phyloP scores from a whole-genome alignment of 169 alveolate species.

The Eimeria maxima region DNA sequence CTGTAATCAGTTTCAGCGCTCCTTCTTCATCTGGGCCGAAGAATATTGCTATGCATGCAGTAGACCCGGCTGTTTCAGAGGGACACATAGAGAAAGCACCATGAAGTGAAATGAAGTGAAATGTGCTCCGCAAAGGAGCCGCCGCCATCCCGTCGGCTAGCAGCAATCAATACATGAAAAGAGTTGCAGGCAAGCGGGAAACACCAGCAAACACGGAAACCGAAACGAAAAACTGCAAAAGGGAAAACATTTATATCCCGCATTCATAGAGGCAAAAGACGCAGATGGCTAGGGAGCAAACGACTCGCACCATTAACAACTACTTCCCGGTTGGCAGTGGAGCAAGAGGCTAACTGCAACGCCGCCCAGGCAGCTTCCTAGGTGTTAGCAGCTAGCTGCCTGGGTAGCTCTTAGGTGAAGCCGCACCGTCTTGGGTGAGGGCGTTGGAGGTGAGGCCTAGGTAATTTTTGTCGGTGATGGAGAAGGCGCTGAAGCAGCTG shows the following conservation, averaged over 20 bases:
- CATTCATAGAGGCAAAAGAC: not conserved
- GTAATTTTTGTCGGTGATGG: slow-evolving; percentile 90
- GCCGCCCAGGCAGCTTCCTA: not conserved
- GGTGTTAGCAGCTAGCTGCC: too few species aligned
- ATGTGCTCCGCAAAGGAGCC: not conserved
- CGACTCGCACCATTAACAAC: too few species aligned
- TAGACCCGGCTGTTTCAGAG: slow-evolving; percentile 62
- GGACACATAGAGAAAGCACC: not conserved
- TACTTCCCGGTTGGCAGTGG: not conserved
- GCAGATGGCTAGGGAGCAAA: not conserved
- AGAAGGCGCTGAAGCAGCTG: slow-evolving; percentile 88
- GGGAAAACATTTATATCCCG: not conserved
- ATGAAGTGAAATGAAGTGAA: not conserved
- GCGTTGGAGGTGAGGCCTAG: slow-evolving; percentile 84
- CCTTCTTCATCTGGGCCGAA: slow-evolving; percentile 81
- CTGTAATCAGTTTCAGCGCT: slow-evolving; percentile 72
- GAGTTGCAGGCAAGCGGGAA: not conserved
- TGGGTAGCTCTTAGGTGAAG: not conserved
- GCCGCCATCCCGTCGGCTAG: not conserved
- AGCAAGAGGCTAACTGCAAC: not conserved
- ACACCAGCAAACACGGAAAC: not conserved
- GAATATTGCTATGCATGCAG: slow-evolving; percentile 70
- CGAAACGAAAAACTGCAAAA: not conserved
- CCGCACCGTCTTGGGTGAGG: slow-evolving; percentile 39
- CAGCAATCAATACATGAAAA: not conserved